Base-by-base conservation (phyloP, 2,329 filamentous ascomycete genomes). In the Chaetoscypha palmicola region DNA sequence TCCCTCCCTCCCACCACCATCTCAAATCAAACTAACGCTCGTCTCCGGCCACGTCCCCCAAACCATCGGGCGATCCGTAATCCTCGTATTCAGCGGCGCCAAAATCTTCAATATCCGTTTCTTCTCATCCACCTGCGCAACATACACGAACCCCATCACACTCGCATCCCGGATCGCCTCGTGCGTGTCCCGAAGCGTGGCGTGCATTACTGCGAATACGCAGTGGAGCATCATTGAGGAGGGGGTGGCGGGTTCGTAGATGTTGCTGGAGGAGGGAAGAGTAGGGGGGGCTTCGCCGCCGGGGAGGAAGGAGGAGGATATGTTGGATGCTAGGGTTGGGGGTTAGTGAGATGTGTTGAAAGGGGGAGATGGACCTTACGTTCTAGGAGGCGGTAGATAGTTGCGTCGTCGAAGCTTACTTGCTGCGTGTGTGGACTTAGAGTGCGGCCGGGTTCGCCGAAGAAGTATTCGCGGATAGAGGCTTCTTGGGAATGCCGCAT, bases 401-500 rank as follows among this genome's bases (percentile, higher is more conserved):
- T 73, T 30, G 96, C 63, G 7, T 81, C 77, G 46, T 79, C 73
- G 60, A 89, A 92, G 50, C 88, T 82, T 3, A 94, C 78, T 47
- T 85, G 83, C 58, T 94, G 87, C 5, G 88, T 94, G 56, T 90
- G 85, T 0, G 92, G 92, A 35, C 86, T 92, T 2, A 98, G 70
- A 0, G 86, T 84, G 46, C 84, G 77, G 49, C 79, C 81, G 1
- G 75, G 66, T 50, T 86, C 83, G 8, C 92, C 92, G 61, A 96
- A 98, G 68, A 98, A 98, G 65, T 98, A 98, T 56, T 90, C 83
- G 53, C 85, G 83, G 41, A 96, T 89, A 39, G 85, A 77, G 0
- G 83, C 77, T 58, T 94, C 86, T 34, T 85, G 77, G 4, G 78
- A 67, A 12, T 79, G 73, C 57, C 86, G 84, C 72, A 90, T 79